Percentiles rank a stretch among this genome's conserved stretches.
phyloP scores from a whole-genome alignment of 164 flowering plant genomes.

The Magnolia kwangsiensis region DNA sequence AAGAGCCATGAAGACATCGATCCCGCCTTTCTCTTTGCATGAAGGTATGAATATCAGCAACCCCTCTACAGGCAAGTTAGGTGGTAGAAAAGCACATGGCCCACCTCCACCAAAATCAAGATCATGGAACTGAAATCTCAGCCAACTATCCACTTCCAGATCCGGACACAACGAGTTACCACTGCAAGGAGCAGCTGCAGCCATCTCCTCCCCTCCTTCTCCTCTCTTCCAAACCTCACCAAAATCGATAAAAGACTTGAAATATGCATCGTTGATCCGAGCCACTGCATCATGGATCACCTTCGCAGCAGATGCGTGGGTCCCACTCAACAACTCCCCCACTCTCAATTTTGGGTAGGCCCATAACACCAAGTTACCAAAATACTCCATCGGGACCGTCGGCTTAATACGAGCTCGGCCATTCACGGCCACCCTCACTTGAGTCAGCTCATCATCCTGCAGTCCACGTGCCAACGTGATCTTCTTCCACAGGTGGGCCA shows the following conservation, averaged over 20 bases:
- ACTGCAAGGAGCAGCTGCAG: neutral
- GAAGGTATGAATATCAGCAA: slow-evolving; percentile 12
- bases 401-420: slow-evolving; percentile 14
- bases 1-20: slow-evolving; percentile 10
- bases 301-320: slow-evolving; percentile 3
- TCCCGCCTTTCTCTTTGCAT: slow-evolving; percentile 12
- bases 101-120: slow-evolving; percentile 19
- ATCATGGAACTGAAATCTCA: slow-evolving; percentile 11
- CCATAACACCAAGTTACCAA: slow-evolving; percentile 20
- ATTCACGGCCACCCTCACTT: slow-evolving; percentile 9
- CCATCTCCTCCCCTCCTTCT: slow-evolving; percentile 4
- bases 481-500: slow-evolving; percentile 19
- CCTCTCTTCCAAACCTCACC: slow-evolving; percentile 1
- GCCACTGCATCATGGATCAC: slow-evolving; percentile 13
- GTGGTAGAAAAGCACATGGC: slow-evolving; percentile 14
- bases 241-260: slow-evolving; percentile 22
- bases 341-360: slow-evolving; percentile 12
- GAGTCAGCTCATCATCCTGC: neutral
- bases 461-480: slow-evolving; percentile 10
- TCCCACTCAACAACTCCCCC: slow-evolving; percentile 10
- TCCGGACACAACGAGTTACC: slow-evolving; percentile 3
- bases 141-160: slow-evolving; percentile 19
- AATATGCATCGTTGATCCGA: slow-evolving; percentile 10
- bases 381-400: slow-evolving; percentile 5
- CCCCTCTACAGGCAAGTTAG: slow-evolving; percentile 15